Evolutionary conservation across 2,329 filamentous ascomycete genomes (phyloP), one percentile per base, ranked within the genome.

Genomic region (Sporothrix curviconia): DNA sequence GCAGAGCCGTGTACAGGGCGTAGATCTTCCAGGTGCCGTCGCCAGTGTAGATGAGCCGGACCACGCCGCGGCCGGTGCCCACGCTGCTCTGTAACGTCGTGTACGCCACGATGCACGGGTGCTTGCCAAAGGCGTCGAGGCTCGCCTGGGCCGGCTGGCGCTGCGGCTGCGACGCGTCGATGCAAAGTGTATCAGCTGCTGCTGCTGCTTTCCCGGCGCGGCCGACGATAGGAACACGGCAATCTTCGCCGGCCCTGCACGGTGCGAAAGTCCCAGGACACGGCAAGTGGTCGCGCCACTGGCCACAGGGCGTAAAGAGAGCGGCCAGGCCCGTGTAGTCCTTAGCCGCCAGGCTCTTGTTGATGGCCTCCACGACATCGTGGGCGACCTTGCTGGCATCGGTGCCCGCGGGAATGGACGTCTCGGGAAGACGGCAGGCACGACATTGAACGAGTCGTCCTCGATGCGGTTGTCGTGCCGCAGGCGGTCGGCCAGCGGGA

Each of bases 1-100:
- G 65, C 5, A 89, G 70, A 0, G 75, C 73, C 0, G 85, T 88
- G 64, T 82, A 87, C 0, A 89, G 64, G 1, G 82, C 84, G 61
- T 81, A 86, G 0, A 82, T 78, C 65, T 83, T 85, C 84, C 83
- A 88, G 2, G 58, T 36, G 3, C 68, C 69, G 0, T 67, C 69
- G 0, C 68, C 67, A 1, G 19, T 69, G 37, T 75, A 67, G 0
- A 76, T 72, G 0, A 88, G 66, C 3, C 82, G 72, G 0, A 80
- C 72, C 1, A 87, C 62, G 1, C 85, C 86, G 1, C 75, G 69
- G 0, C 84, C 86, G 0, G 63, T 62, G 0, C 85, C 85, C 1
- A 80, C 63, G 5, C 73, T 69, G 0, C 80, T 85, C 3, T 79
- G 73, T 19, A 84, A 70, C 0, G 67, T 74, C 51, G 85, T 69